Evolutionary conservation across 2,329 filamentous ascomycete genomes (phyloP), one percentile per base, ranked within the genome.

Genomic region (Aspergillus unguis): DNA sequence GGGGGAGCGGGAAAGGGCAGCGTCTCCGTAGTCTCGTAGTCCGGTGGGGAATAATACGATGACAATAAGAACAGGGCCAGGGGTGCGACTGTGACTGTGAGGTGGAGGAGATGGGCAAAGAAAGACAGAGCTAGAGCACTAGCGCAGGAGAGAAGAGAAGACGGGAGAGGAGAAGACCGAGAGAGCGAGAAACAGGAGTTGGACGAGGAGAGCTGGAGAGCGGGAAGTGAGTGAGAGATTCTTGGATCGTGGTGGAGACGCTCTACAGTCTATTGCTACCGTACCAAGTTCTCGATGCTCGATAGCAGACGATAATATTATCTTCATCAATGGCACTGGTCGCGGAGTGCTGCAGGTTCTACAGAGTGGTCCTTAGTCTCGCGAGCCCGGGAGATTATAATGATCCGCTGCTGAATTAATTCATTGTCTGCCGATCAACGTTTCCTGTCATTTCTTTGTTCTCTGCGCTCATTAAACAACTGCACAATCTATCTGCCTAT

Each of bases 51-150:
- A 50, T 43, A 36, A 37, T 37, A 26, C 44, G 44, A 33, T 52
- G 29, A 44, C 23, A 10, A 40, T 37, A 52, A 44, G 44, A 52
- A 51, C 37, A n/a, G 48, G 41, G 41, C 41, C 27, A 32, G 32
- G 41, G 35, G 48, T 35, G 40, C 41, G 41, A 43, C 41, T 43
- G 44, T 33, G 38, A 33, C 42, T 40, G 36, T 35, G 33, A 35
- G 32, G 41, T 44, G 41, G 41, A 44, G 41, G 41, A 44, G 40
- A 36, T 49, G 29, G 44, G 32, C 33, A 44, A 42, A 17, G 40
- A 45, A 35, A 42, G 44, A 40, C 44, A 47, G 44, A 37, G 44
- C 40, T 43, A 49, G 48, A 40, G 36, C 41, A 44, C 41, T 44
- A 44, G 41, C 41, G 41, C 41, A 35, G 32, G 31, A 45, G 23